These are phyloP conservation scores for Eimeria brunetti DNA, from an alignment of 169 alveolate species.

Conservation along the genomic window DNA sequence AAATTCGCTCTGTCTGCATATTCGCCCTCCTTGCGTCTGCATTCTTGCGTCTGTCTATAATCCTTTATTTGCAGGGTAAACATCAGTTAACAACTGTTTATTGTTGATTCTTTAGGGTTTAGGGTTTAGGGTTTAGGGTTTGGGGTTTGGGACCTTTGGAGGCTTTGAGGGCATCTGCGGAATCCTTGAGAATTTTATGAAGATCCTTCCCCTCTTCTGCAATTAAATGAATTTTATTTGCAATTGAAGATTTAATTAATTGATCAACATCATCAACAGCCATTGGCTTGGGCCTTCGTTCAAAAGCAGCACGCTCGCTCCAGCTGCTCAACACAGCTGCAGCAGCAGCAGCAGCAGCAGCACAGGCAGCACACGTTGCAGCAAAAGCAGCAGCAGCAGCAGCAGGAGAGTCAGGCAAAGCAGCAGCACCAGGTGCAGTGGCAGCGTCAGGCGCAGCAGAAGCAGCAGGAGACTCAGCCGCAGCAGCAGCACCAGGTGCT, in stretches of 20 bases:
- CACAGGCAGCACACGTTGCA: background rate
- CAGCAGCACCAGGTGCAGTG: conserved; percentile 15
- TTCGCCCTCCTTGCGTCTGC: too few relatives aligned
- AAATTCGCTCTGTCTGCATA: too few relatives aligned
- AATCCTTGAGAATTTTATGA: conserved; percentile 92
- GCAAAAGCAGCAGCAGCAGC: background rate
- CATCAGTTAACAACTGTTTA: too few relatives aligned
- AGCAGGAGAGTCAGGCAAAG: background rate
- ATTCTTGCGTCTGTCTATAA: too few relatives aligned
- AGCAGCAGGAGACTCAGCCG: too few relatives aligned
- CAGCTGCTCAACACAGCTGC: conserved; percentile 87
- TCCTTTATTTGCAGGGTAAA: too few relatives aligned
- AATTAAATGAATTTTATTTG: conserved; percentile 84
- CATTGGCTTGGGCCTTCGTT: conserved; percentile 92
- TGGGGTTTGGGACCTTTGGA: conserved; percentile 31
- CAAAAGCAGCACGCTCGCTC: conserved; percentile 87
- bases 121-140: conserved; percentile 14
- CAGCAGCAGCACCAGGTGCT: too few relatives aligned
- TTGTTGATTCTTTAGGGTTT: too few relatives aligned
- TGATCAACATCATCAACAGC: conserved; percentile 87
- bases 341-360: background rate
- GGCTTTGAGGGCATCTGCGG: conserved; percentile 92
- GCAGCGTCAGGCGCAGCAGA: too few relatives aligned
- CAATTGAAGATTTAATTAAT: conserved; percentile 86
- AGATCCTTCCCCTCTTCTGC: conserved; percentile 92